Percentiles rank a stretch among this genome's conserved stretches.
Conservation (phyloP, 225 moss, liverwort and hornwort species). For the Ulota crispa region DNA sequence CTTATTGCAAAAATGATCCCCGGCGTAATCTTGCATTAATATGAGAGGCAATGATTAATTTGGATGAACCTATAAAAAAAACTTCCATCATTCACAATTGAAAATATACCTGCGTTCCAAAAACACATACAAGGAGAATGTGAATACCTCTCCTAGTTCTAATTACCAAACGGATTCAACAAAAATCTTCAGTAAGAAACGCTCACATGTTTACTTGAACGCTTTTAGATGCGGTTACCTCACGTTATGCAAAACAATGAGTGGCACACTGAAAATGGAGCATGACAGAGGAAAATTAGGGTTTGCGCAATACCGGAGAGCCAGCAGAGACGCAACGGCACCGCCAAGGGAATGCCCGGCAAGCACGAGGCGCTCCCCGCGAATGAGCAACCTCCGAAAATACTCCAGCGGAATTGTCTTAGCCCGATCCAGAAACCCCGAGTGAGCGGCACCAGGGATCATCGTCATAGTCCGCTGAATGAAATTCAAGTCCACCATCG, state of each 20-base stretch:
- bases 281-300: background rate
- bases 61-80: no score
- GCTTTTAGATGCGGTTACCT: background rate
- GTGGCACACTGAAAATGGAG: background rate
- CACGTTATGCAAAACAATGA: background rate
- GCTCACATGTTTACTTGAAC: background rate
- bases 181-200: background rate
- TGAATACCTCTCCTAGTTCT: background rate
- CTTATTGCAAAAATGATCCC: background rate
- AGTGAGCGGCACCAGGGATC: conserved; percentile 79
- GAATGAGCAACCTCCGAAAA: conserved; percentile 68
- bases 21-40: background rate
- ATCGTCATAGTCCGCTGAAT: conserved; percentile 92
- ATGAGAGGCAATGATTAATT: background rate
- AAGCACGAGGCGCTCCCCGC: conserved; percentile 83
- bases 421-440: conserved; percentile 83
- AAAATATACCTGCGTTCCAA: background rate
- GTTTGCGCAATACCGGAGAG: conserved; percentile 47
- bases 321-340: conserved; percentile 83
- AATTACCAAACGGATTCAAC: background rate
- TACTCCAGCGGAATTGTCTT: conserved; percentile 89
- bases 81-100: no score
- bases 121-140: background rate
- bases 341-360: conserved; percentile 91
- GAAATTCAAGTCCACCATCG: conserved; percentile 76